Evolutionary conservation across 257 asterid species (phyloP).

Genomic region (Solanum gracilifrons): DNA sequence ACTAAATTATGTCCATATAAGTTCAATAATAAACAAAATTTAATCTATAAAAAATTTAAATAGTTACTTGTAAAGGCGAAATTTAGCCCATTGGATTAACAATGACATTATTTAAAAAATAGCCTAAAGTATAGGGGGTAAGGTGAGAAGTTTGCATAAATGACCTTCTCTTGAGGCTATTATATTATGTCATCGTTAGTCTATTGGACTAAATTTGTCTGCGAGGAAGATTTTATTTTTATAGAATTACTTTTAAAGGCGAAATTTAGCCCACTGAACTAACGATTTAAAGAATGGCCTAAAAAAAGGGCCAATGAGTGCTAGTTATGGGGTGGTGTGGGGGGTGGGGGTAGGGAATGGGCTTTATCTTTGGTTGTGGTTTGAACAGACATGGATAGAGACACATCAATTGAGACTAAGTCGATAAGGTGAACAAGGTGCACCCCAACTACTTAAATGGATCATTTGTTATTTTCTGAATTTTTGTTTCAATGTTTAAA

Average conservation of each 20-base stretch:
- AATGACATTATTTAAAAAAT: neutral
- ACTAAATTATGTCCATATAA: neutral
- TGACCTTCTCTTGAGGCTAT: neutral
- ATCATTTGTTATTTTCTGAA: neutral
- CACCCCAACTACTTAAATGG: conserved; percentile 1
- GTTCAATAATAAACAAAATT: neutral
- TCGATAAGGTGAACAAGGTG: conserved; percentile 19
- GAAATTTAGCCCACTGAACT: neutral
- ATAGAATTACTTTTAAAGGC: neutral
- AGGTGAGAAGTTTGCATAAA: neutral
- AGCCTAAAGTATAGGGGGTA: neutral
- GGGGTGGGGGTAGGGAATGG: neutral
- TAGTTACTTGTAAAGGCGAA: neutral
- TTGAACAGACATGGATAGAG: conserved; percentile 23
- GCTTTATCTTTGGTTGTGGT: neutral
- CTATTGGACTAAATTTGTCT: neutral
- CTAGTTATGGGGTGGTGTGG: neutral
- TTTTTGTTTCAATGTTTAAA: neutral
- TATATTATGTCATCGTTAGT: neutral
- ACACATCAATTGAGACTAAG: conserved; percentile 6
- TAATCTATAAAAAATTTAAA: neutral
- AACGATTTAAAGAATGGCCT: neutral
- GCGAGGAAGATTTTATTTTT: too few relatives aligned
- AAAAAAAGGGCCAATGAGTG: neutral
- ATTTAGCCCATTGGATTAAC: neutral